A percentile compares a stretch with the other conserved stretches of the same genome.
Conservation (phyloP, 2,329 filamentous ascomycete species). For the Amphichorda felina region DNA sequence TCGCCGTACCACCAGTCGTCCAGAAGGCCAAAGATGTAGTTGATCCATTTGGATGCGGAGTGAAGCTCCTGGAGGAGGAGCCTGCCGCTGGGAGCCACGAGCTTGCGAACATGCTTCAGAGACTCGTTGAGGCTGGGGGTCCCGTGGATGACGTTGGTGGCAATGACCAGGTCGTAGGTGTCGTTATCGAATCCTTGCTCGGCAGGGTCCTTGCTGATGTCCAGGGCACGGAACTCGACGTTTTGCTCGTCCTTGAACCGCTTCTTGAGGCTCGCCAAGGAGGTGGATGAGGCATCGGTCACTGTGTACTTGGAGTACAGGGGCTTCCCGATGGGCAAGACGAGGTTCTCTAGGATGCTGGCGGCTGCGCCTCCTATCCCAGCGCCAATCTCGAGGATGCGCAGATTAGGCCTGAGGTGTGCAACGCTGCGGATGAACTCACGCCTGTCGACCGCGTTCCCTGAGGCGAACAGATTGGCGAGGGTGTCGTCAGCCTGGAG, state of each 20-base stretch:
- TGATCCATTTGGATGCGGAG: conserved; percentile 12
- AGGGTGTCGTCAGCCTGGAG: too few relatives aligned
- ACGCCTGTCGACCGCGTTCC: conserved; percentile 11
- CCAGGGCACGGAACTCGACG: conserved; percentile 9
- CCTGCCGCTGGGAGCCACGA: conserved; percentile 18
- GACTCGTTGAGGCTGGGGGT: conserved; percentile 14
- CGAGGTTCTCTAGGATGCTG: conserved; percentile 15
- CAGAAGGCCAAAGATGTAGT: conserved; percentile 8
- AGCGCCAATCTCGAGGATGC: conserved; percentile 27
- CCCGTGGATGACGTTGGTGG: conserved; percentile 22
- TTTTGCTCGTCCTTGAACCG: conserved; percentile 8
- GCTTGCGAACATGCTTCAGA: conserved; percentile 17
- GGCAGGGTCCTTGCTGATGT: conserved; percentile 10
- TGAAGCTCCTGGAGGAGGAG: conserved; percentile 17
- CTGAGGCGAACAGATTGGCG: too few relatives aligned
- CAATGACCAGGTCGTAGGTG: conserved; percentile 24
- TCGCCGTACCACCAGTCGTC: conserved; percentile 22
- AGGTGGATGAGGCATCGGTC: conserved; percentile 16
- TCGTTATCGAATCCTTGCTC: conserved; percentile 18
- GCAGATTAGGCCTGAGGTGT: conserved; percentile 13
- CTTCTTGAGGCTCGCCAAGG: conserved; percentile 14
- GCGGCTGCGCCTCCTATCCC: conserved; percentile 22
- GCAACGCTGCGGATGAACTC: conserved; percentile 9
- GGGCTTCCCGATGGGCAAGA: conserved; percentile 2
- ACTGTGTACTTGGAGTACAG: conserved; percentile 16